A percentile compares a stretch with the other conserved stretches of the same genome.
Evolutionary conservation across 192 early-diverging fungal species (phyloP).

Genomic region (Oehlia diaphana): DNA sequence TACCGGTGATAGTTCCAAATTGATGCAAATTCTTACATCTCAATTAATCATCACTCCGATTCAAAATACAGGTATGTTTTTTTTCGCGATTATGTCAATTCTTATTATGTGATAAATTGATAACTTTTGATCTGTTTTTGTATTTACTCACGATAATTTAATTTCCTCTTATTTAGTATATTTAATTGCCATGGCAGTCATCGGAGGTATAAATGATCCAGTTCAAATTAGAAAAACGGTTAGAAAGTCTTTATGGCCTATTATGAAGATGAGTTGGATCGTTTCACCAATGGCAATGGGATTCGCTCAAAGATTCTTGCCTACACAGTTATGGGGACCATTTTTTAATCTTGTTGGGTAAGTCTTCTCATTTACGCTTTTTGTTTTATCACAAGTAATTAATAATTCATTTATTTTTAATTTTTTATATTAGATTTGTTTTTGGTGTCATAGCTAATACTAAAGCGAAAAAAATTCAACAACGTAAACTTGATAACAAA

Average conservation of each 20-base stretch:
- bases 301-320: slow-evolving; percentile 76
- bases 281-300: slow-evolving; percentile 78
- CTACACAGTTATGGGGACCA: slow-evolving; percentile 81
- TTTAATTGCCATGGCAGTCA: slow-evolving; percentile 77
- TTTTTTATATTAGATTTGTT: not conserved
- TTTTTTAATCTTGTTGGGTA: slow-evolving; percentile 82
- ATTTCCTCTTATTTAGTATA: slow-evolving; percentile 55
- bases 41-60: slow-evolving; percentile 85
- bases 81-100: not conserved
- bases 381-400: not conserved
- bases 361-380: not conserved
- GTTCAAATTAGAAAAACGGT: slow-evolving; percentile 57
- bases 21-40: slow-evolving; percentile 71
- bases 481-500: not conserved
- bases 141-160: not conserved
- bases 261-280: slow-evolving; percentile 85
- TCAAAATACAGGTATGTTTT: slow-evolving; percentile 53
- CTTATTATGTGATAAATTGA: not conserved
- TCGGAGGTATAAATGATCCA: slow-evolving; percentile 68
- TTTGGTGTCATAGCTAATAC: slow-evolving; percentile 17
- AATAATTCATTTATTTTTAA: too few relatives aligned
- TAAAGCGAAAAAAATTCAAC: slow-evolving; percentile 2
- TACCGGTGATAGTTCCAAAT: slow-evolving; percentile 60
- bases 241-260: slow-evolving; percentile 58
- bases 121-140: too few relatives aligned